Evolutionary conservation across 345 rosid species (phyloP), one percentile per base, ranked within the genome.

Genomic region (Euphorbia tirucalli): DNA sequence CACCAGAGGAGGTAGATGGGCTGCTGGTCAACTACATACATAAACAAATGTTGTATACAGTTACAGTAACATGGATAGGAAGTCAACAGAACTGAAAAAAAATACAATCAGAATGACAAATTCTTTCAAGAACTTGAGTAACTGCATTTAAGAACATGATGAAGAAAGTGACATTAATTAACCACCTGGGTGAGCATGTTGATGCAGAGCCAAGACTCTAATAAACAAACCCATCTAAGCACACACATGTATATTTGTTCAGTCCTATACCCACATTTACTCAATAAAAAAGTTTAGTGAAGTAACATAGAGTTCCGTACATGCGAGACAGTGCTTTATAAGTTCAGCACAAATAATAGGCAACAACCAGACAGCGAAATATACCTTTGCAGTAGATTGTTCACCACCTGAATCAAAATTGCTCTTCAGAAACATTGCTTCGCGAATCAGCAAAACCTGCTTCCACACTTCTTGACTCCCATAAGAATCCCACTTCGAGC

Each of bases 391-490:
- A 65, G 5, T 63, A 61, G 78, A 75, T 22, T 76, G 76, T 54
- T 82, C 91, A 74, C 62, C 57, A 72, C 75, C 65, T 66, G 82
- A 61, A 71, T 82, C 85, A 73, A 58, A 68, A 25, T 61, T 66
- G 46, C 82, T 75, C 81, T 79, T 84, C 59, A 39, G 46, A 68
- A 83, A 71, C 37, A 74, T 64, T 15, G 82, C 77, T 32, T 89
- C 93, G 25, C 97, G 83, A 79, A 79, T 84, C 78, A 79, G 69
- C 71, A 95, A 83, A 63, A 84, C 83, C 81, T 86, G 93, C 83
- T 83, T 92, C 99, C 99, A 90, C 10, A 81, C 70, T 75, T 85
- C 87, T 30, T 81, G 89, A 65, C 67, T 83, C 65, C 86, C 90
- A 77, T 73, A 85, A 69, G 78, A 77, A 10, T 68, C 87, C 99